Evolutionary conservation across 495 filamentous ascomycete genomes (phyloP).

Genomic region (Letharia lupina): DNA sequence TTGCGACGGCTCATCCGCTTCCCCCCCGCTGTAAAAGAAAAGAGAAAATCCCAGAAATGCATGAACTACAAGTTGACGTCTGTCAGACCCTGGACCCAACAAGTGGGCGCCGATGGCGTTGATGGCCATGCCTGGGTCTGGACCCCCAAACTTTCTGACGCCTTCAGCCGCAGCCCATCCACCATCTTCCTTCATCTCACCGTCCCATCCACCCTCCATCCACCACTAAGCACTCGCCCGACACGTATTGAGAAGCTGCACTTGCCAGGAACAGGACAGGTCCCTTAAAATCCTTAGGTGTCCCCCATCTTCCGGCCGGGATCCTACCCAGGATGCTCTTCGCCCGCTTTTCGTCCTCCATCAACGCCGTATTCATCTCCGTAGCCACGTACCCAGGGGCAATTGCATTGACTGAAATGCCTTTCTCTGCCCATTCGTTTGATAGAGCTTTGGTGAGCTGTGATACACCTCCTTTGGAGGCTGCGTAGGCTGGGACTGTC

Average conservation of each 20-base stretch:
- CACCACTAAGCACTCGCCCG: slow-evolving; percentile 69
- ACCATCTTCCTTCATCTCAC: slow-evolving; percentile 47
- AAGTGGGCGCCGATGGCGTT: background rate
- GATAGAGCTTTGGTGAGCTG: slow-evolving; percentile 82
- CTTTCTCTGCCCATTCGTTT: slow-evolving; percentile 76
- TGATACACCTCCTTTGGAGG: slow-evolving; percentile 76
- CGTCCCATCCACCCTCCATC: slow-evolving; percentile 96
- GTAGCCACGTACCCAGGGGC: slow-evolving; percentile 80
- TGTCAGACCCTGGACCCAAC: background rate
- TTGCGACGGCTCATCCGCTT: slow-evolving; percentile 1
- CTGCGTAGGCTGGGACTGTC: slow-evolving; percentile 85
- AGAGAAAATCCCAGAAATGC: background rate
- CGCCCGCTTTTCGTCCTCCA: slow-evolving; percentile 60
- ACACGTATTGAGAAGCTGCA: slow-evolving; percentile 69
- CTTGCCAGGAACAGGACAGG: slow-evolving; percentile 70
- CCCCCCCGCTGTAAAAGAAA: background rate
- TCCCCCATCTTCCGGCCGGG: slow-evolving; percentile 79
- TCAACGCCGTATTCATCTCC: slow-evolving; percentile 83
- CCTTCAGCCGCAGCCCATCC: background rate
- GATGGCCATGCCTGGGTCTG: slow-evolving; percentile 1
- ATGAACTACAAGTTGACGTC: background rate
- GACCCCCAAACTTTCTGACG: background rate
- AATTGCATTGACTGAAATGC: slow-evolving; percentile 74
- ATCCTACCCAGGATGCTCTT: slow-evolving; percentile 73
- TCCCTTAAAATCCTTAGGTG: slow-evolving; percentile 84